Evolutionary conservation across 306 rosid species (phyloP), one percentile per base, ranked within the genome.

Genomic region (Heteromeles arbutifolia): DNA sequence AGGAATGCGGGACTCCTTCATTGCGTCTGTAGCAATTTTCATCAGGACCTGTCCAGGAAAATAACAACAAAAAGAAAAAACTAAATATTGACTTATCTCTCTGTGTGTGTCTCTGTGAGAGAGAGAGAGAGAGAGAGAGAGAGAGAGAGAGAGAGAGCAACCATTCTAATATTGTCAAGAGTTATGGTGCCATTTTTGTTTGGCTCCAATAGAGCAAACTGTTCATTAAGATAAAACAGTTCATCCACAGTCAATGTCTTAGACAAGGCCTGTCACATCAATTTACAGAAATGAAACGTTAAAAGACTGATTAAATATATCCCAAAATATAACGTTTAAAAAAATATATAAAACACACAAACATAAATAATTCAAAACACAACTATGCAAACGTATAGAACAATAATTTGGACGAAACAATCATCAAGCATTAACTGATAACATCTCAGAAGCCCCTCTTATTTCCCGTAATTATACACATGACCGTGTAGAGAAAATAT

Each of bases 191-290:
- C 93, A 75, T 89, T 92, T 91, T 88, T 96, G 86, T 88, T 89
- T 4, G 92, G 99, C 84, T 84, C 97, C 81, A 96, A 80, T 70
- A 89, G 72, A 21, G 96, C 78, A 80, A 87, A 96, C 84, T 96
- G 99, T 81, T 89, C 91, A 87, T 90, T 90, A 78, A 96, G 83
- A 86, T 92, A 96, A 88, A 78, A 78, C 67, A 90, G 98, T 82
- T 96, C 98, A 63, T 96, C 97, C 65, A 85, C 86, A 37, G 98
- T 90, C 85, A 96, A 81, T 53, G 99, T 96, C 88, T 88, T 96
- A 17, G 99, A 90, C 75, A 96, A 80, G 75, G 99, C 98, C 99
- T 96, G 92, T 80, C 45, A 85, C 61, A 71, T 71, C 45, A 73
- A 65, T 28, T 43, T 29, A 71, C 57, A 75, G 61, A 77, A 48